These are phyloP conservation scores for Exobasidium cylindrosporum DNA, from an alignment of 1,284 basidiomycete species.

Conservation along the genomic window DNA sequence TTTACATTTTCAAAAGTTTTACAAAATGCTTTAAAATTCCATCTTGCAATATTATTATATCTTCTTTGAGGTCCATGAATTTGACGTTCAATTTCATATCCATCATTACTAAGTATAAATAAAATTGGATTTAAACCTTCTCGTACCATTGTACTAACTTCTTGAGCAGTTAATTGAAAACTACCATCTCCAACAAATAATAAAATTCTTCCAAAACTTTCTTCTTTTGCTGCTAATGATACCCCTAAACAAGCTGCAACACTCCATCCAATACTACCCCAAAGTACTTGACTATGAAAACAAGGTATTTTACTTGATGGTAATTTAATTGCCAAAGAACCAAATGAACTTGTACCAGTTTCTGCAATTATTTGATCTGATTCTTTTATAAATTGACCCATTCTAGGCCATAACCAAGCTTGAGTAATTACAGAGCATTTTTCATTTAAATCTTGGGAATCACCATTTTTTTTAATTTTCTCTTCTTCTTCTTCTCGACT, in stretches of 20 bases:
- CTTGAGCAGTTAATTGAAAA: slow-evolving; percentile 60
- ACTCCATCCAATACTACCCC: slow-evolving; percentile 83
- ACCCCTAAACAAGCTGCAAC: slow-evolving; percentile 70
- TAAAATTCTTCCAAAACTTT: slow-evolving; percentile 63
- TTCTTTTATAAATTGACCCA: slow-evolving; percentile 72
- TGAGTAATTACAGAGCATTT: slow-evolving; percentile 34
- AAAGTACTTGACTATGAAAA: slow-evolving; percentile 63
- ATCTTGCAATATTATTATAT: slow-evolving; percentile 47
- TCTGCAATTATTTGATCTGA: slow-evolving; percentile 43
- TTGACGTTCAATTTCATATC: slow-evolving; percentile 71
- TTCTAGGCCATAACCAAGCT: slow-evolving; percentile 73
- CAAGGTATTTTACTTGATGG: slow-evolving; percentile 16
- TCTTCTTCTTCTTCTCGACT: slow-evolving; percentile 18
- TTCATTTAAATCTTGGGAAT: background rate
- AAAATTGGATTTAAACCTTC: slow-evolving; percentile 70
- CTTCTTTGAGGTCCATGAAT: slow-evolving; percentile 65
- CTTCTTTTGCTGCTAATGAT: slow-evolving; percentile 73
- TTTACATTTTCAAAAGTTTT: slow-evolving; percentile 53
- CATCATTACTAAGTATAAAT: slow-evolving; percentile 83
- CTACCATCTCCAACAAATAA: slow-evolving; percentile 73
- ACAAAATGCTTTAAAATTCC: slow-evolving; percentile 31
- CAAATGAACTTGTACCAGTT: slow-evolving; percentile 43
- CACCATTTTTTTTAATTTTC: slow-evolving; percentile 5
- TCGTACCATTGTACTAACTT: slow-evolving; percentile 72
- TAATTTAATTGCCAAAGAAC: slow-evolving; percentile 27